Conservation (phyloP, 225 moss, liverwort and hornwort genomes). For the Physcomitrium patens region DNA sequence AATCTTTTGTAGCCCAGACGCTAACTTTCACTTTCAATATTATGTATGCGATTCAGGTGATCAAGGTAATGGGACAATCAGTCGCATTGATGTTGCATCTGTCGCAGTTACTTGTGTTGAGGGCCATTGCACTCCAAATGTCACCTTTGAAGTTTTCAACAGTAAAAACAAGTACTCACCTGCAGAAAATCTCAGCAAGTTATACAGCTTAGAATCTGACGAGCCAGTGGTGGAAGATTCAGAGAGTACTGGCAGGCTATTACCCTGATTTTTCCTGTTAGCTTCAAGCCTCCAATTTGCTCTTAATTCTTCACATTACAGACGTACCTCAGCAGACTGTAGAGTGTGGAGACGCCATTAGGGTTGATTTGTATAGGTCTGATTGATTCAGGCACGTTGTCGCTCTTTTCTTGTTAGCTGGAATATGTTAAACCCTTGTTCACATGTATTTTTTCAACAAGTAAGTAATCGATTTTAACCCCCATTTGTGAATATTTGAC, state of each 20-base stretch:
- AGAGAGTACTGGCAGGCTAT: slow-evolving; percentile 49
- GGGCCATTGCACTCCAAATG: slow-evolving; percentile 70
- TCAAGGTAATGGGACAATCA: slow-evolving; percentile 70
- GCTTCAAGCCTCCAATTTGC: slow-evolving; percentile 1
- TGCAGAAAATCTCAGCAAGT: slow-evolving; percentile 57
- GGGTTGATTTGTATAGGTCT: slow-evolving; percentile 32
- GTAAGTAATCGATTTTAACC: not conserved
- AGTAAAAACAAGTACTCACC: slow-evolving; percentile 51
- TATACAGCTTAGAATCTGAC: slow-evolving; percentile 49
- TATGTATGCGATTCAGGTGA: slow-evolving; percentile 64
- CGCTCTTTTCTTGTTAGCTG: not conserved
- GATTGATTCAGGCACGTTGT: slow-evolving; percentile 30
- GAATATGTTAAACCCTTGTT: not conserved
- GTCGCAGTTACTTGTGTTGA: slow-evolving; percentile 76
- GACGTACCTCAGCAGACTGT: not conserved
- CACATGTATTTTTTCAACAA: slow-evolving; percentile 1
- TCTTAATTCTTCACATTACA: slow-evolving; percentile 1
- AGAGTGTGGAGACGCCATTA: slow-evolving; percentile 4
- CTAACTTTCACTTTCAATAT: slow-evolving; percentile 17
- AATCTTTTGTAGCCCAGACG: not conserved
- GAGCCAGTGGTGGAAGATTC: slow-evolving; percentile 46
- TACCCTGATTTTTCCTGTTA: slow-evolving; percentile 36
- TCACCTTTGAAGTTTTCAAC: slow-evolving; percentile 82
- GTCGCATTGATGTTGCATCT: slow-evolving; percentile 75
- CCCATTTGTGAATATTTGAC: not conserved